Conservation (phyloP, 306 rosid genomes). For the Gillenia trifoliata region DNA sequence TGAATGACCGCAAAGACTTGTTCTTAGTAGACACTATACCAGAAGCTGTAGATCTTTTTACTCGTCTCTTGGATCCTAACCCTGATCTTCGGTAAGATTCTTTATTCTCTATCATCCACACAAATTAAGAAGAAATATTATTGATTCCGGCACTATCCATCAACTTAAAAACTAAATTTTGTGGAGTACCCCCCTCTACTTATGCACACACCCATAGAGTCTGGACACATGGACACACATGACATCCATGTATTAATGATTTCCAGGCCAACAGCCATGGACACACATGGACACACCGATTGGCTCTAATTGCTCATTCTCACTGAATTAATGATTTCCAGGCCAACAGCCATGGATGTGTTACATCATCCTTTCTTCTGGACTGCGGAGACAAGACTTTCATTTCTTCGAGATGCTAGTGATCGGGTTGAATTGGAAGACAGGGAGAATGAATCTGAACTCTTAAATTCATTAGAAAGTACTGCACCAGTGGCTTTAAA, state of each 20-base stretch:
- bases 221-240: not conserved
- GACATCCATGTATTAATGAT: not conserved
- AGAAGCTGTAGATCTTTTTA: conserved; percentile 31
- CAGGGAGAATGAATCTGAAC: conserved; percentile 25
- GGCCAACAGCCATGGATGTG: conserved; percentile 32
- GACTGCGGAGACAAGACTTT: conserved; percentile 31
- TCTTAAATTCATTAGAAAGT: conserved; percentile 31
- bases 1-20: conserved; percentile 30
- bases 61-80: conserved; percentile 22
- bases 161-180: not conserved
- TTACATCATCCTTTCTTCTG: conserved; percentile 41
- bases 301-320: not conserved
- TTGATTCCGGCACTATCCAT: not conserved
- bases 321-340: conserved; percentile 4
- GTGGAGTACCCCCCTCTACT: not conserved
- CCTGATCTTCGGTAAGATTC: conserved; percentile 24
- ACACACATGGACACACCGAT: too few relatives aligned
- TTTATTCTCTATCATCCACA: not conserved
- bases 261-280: too few relatives aligned
- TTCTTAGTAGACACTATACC: conserved; percentile 28
- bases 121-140: not conserved
- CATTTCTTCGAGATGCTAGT: conserved; percentile 39
- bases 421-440: conserved; percentile 44
- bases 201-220: not conserved
- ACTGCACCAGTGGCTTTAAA: conserved; percentile 23